phyloP scores from a whole-genome alignment of 2,329 filamentous ascomycete species.

The Monilinia vaccinii-corymbosi region DNA sequence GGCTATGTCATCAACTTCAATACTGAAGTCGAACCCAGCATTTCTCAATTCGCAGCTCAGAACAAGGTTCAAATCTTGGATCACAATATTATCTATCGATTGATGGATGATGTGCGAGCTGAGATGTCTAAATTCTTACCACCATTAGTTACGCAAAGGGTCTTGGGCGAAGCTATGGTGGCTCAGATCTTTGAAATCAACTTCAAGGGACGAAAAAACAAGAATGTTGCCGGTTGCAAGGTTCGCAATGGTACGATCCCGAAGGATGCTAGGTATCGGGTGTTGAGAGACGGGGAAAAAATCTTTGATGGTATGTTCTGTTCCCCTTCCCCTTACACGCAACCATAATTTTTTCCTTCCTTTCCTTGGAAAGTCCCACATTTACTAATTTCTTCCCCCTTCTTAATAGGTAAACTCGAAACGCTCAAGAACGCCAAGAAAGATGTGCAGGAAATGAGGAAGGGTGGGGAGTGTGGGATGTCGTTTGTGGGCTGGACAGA shows the following conservation, averaged over 20 bases:
- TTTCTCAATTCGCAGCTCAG: slow-evolving; percentile 59
- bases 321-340: slow-evolving; percentile 16
- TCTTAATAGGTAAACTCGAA: slow-evolving; percentile 56
- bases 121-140: slow-evolving; percentile 62
- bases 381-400: background rate
- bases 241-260: slow-evolving; percentile 71
- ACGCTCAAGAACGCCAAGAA: slow-evolving; percentile 91
- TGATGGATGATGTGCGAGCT: slow-evolving; percentile 62
- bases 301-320: slow-evolving; percentile 69
- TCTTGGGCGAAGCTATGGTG: slow-evolving; percentile 83
- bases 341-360: background rate
- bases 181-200: slow-evolving; percentile 78
- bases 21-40: slow-evolving; percentile 54
- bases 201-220: slow-evolving; percentile 57
- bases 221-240: slow-evolving; percentile 78
- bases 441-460: slow-evolving; percentile 79
- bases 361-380: background rate
- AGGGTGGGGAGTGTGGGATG: slow-evolving; percentile 89
- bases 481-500: slow-evolving; percentile 72
- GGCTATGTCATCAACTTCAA: slow-evolving; percentile 86
- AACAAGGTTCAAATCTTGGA: slow-evolving; percentile 71
- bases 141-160: slow-evolving; percentile 55
- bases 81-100: slow-evolving; percentile 77
- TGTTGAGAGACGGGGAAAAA: slow-evolving; percentile 60
- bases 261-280: slow-evolving; percentile 55